Percentiles rank a stretch among this genome's conserved stretches.
Evolutionary conservation across 2,329 filamentous ascomycete genomes (phyloP).

Genomic region (Davidsoniella virescens): DNA sequence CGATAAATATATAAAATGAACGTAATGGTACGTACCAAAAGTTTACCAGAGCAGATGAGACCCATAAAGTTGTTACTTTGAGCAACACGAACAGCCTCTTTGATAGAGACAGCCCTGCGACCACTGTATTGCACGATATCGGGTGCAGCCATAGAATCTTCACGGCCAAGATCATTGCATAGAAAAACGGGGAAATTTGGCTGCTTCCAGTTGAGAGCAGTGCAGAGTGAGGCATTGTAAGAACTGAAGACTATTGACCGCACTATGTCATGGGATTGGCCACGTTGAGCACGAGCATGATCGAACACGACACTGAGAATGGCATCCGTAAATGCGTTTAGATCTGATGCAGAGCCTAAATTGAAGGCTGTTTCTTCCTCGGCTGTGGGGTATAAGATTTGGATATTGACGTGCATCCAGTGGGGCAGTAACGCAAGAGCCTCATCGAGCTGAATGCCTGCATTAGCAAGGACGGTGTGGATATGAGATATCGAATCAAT

Average conservation of each 20-base stretch:
- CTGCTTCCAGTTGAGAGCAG: conserved; percentile 96
- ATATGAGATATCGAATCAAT: conserved; percentile 44
- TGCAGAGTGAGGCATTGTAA: conserved; percentile 80
- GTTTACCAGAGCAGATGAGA: conserved; percentile 70
- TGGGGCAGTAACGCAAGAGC: conserved; percentile 60
- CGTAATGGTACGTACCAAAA: conserved; percentile 48
- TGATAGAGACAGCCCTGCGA: conserved; percentile 66
- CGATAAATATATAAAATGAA: background rate
- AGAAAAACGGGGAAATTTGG: conserved; percentile 94
- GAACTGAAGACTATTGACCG: conserved; percentile 88
- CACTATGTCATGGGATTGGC: conserved; percentile 53
- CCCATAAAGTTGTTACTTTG: conserved; percentile 98
- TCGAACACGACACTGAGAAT: conserved; percentile 80
- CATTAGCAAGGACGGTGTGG: conserved; percentile 55
- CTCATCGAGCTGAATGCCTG: conserved; percentile 65
- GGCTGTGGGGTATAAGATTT: conserved; percentile 68
- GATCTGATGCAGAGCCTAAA: conserved; percentile 59
- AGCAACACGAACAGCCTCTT: conserved; percentile 84
- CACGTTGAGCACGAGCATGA: conserved; percentile 56
- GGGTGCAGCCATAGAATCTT: conserved; percentile 20
- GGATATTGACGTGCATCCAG: conserved; percentile 78
- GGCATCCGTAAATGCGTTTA: conserved; percentile 74
- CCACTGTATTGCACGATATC: conserved; percentile 39
- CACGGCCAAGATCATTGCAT: conserved; percentile 72
- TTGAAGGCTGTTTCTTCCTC: conserved; percentile 55